Conservation (phyloP, 2,329 filamentous ascomycete genomes). For the Nannizzia gypsea region DNA sequence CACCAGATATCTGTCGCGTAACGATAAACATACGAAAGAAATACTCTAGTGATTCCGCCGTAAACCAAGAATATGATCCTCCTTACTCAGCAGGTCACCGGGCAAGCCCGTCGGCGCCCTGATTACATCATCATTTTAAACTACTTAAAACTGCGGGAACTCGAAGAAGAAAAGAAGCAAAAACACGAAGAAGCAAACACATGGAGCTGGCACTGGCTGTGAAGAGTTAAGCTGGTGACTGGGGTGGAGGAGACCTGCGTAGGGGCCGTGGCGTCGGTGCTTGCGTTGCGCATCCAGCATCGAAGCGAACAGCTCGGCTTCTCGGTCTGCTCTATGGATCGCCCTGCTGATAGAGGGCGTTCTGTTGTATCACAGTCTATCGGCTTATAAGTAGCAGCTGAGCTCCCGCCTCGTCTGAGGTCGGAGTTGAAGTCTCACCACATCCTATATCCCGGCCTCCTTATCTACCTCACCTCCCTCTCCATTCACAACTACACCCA, state of each 20-base stretch:
- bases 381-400: background rate
- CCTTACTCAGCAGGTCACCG: background rate
- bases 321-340: background rate
- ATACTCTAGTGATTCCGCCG: no score
- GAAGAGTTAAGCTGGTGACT: background rate
- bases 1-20: no score
- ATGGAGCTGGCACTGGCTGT: background rate
- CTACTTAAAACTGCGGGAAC: background rate
- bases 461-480: background rate
- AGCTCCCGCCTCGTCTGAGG: background rate
- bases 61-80: no score
- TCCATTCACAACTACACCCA: background rate
- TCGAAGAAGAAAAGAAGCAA: background rate
- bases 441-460: background rate
- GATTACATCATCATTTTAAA: no score
- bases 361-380: background rate
- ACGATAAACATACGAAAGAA: no score
- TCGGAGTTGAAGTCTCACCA: background rate
- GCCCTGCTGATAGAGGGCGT: background rate
- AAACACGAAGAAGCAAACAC: background rate
- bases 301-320: background rate
- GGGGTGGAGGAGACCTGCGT: background rate
- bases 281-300: background rate
- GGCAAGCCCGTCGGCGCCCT: constrained; percentile 3
- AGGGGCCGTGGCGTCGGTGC: background rate